Conservation (phyloP, 495 filamentous ascomycete genomes). For the Aspergillus homomorphus region DNA sequence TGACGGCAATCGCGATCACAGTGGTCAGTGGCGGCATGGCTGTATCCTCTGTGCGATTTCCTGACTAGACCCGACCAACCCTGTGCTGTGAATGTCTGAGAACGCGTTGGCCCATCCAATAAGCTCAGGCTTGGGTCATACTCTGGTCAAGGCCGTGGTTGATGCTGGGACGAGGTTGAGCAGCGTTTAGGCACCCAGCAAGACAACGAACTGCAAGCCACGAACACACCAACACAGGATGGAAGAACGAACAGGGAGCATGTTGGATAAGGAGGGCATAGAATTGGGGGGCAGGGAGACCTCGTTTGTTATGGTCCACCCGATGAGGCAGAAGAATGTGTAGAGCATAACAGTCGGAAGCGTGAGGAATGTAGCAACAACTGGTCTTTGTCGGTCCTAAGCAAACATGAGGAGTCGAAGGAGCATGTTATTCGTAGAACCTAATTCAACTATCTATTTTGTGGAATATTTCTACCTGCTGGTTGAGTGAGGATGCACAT, state of each 20-base stretch:
- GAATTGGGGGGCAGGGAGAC: constrained; percentile 9
- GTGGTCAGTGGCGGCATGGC: constrained; percentile 37
- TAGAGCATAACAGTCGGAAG: constrained; percentile 27
- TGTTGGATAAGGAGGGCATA: constrained; percentile 11
- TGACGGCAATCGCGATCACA: constrained; percentile 44
- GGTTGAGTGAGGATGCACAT: neutral
- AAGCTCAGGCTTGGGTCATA: neutral
- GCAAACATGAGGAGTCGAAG: constrained; percentile 3
- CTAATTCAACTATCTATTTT: neutral
- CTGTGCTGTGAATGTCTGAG: neutral
- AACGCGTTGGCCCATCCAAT: constrained; percentile 10
- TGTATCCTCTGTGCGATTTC: neutral
- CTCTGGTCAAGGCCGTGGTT: neutral
- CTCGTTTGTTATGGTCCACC: constrained; percentile 38
- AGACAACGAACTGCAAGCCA: constrained; percentile 6
- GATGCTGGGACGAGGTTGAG: neutral
- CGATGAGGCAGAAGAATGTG: constrained; percentile 33
- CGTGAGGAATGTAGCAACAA: constrained; percentile 34
- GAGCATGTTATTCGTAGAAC: neutral
- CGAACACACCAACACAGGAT: constrained; percentile 11
- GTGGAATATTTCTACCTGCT: neutral
- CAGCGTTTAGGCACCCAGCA: neutral
- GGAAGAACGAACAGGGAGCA: constrained; percentile 13
- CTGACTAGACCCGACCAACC: neutral
- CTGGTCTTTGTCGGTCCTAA: constrained; percentile 1